These are phyloP conservation scores for Cladosporium colombiae DNA, from an alignment of 2,329 filamentous ascomycete species.

Conservation along the genomic window DNA sequence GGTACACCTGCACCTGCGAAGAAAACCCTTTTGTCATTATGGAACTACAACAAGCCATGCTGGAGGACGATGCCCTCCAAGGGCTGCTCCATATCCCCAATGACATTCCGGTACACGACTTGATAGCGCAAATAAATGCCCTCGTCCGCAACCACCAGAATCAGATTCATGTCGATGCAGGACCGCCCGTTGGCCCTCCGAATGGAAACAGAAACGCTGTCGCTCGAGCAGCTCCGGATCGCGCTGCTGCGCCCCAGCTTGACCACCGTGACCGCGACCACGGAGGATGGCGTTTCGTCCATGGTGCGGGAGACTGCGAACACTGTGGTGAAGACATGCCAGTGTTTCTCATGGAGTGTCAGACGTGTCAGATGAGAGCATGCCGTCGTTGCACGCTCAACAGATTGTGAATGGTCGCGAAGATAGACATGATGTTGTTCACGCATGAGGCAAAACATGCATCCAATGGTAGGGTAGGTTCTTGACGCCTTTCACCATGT, in stretches of 20 bases:
- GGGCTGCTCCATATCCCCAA: background rate
- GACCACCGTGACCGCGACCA: background rate
- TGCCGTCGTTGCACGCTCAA: background rate
- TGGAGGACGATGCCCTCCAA: background rate
- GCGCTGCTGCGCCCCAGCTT: background rate
- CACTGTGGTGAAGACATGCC: background rate
- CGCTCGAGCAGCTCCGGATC: background rate
- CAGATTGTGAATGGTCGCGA: background rate
- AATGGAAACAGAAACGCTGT: background rate
- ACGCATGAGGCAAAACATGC: too few species aligned
- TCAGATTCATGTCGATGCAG: background rate
- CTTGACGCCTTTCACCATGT: too few species aligned
- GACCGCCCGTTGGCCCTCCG: background rate
- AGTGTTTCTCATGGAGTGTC: background rate
- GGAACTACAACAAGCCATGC: background rate
- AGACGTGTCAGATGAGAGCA: background rate
- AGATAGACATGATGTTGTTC: too few species aligned
- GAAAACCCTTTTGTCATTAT: background rate
- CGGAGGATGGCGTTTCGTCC: background rate
- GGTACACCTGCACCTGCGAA: background rate
- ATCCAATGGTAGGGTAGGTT: too few species aligned
- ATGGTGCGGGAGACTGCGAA: background rate
- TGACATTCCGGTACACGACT: background rate
- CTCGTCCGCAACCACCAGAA: background rate
- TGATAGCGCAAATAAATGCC: background rate